Evolutionary conservation across 176 grass and related monocot genomes (phyloP).

Genomic region (Musa acuminata): DNA sequence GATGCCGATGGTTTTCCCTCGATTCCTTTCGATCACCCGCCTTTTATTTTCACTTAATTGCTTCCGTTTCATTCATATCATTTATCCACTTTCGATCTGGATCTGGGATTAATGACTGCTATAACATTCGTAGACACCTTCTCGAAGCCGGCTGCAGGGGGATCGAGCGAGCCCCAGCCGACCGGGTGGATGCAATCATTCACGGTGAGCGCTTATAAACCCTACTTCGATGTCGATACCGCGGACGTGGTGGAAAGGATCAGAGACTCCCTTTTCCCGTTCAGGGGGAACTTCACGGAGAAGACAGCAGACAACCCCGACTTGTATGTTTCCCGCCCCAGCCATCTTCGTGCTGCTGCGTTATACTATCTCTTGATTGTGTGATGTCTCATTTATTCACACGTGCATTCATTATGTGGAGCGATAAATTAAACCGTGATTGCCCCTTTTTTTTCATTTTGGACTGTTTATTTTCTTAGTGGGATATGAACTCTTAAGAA

Average conservation of each 20-base stretch:
- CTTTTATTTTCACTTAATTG: too few species aligned
- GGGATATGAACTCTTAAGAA: too few species aligned
- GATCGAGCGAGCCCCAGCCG: constrained; percentile 45
- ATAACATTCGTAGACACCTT: constrained; percentile 54
- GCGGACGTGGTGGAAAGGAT: constrained; percentile 88
- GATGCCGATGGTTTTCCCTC: constrained; percentile 73
- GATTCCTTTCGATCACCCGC: neutral
- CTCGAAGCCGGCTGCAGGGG: constrained; percentile 34
- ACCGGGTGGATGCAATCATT: constrained; percentile 77
- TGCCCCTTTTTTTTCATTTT: too few species aligned
- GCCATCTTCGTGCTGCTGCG: too few species aligned
- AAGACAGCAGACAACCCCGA: constrained; percentile 83
- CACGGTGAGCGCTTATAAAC: constrained; percentile 76
- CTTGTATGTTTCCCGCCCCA: constrained; percentile 38
- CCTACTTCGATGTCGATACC: constrained; percentile 86
- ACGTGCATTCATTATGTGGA: too few species aligned
- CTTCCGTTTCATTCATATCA: neutral
- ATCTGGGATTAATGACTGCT: neutral
- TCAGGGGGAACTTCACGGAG: too few species aligned
- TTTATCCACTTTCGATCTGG: constrained; percentile 19
- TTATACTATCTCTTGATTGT: too few species aligned
- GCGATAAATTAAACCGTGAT: too few species aligned
- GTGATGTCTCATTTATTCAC: too few species aligned
- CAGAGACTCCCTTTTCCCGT: constrained; percentile 85
- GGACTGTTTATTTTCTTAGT: too few species aligned